phyloP scores from a whole-genome alignment of 331 rosid genomes.

The Pyracantha coccinea region DNA sequence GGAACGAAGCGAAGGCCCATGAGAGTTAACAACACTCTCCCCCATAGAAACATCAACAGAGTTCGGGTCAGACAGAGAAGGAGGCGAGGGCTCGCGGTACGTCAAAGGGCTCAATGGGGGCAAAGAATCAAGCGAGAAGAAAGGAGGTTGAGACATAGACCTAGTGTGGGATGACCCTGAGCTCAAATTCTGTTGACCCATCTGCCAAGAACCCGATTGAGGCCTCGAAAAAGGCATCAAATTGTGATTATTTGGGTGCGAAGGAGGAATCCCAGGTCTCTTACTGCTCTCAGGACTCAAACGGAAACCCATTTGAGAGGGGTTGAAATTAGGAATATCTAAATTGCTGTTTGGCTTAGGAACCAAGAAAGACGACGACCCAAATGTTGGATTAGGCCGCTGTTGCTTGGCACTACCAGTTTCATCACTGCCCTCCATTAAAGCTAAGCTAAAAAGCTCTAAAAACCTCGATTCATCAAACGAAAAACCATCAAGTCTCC shows the following conservation, averaged over 20 bases:
- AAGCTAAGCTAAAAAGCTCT: background rate
- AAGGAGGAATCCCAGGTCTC: slow-evolving; percentile 69
- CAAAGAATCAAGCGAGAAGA: slow-evolving; percentile 46
- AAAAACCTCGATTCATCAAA: background rate
- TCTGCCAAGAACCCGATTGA: slow-evolving; percentile 31
- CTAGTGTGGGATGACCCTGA: slow-evolving; percentile 50
- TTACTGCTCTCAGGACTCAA: slow-evolving; percentile 35
- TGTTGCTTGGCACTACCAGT: slow-evolving; percentile 20
- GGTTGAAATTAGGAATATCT: slow-evolving; percentile 26
- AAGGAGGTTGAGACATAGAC: slow-evolving; percentile 65
- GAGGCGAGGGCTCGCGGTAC: slow-evolving; percentile 28
- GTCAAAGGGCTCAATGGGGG: slow-evolving; percentile 81
- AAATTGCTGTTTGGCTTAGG: slow-evolving; percentile 25
- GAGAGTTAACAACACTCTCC: slow-evolving; percentile 44
- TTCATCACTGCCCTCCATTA: slow-evolving; percentile 55
- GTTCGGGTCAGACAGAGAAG: slow-evolving; percentile 36
- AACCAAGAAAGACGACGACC: background rate
- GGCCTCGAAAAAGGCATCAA: slow-evolving; percentile 36
- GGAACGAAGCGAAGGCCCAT: slow-evolving; percentile 19
- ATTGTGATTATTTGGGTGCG: slow-evolving; percentile 42
- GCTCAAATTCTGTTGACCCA: slow-evolving; percentile 33
- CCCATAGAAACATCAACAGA: slow-evolving; percentile 43
- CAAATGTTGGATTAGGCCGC: slow-evolving; percentile 26
- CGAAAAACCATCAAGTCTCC: slow-evolving; percentile 5
- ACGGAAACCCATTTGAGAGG: slow-evolving; percentile 36